phyloP scores from a whole-genome alignment of 2,329 filamentous ascomycete genomes.

The Fusarium torulosum region DNA sequence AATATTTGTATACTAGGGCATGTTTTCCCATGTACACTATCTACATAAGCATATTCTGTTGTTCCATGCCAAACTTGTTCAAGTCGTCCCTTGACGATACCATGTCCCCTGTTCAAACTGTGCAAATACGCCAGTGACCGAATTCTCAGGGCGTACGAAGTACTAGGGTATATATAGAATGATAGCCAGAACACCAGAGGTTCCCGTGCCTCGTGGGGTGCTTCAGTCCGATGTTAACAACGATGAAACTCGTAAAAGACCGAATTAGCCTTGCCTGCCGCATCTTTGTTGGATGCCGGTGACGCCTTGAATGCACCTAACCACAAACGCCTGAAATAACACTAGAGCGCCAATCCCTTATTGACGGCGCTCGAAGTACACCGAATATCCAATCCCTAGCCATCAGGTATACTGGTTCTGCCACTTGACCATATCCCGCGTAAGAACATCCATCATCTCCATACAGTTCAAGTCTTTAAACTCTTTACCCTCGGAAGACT shows the following conservation, averaged over 20 bases:
- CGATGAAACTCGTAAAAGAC: slow-evolving; percentile 27
- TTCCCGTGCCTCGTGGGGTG: slow-evolving; percentile 9
- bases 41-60: slow-evolving; percentile 31
- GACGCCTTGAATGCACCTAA: slow-evolving; percentile 44
- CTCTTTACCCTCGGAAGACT: slow-evolving; percentile 56
- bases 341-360: slow-evolving; percentile 8
- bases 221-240: slow-evolving; percentile 21
- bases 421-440: slow-evolving; percentile 85
- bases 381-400: slow-evolving; percentile 3
- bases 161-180: slow-evolving; percentile 40
- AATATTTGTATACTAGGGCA: slow-evolving; percentile 29
- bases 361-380: background rate
- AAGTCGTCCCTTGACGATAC: slow-evolving; percentile 19
- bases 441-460: slow-evolving; percentile 92
- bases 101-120: slow-evolving; percentile 25
- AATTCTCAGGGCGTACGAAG: slow-evolving; percentile 17
- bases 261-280: slow-evolving; percentile 24
- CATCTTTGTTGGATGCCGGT: slow-evolving; percentile 41
- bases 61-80: slow-evolving; percentile 21
- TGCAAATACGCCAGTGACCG: slow-evolving; percentile 30
- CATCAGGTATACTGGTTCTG: slow-evolving; percentile 74
- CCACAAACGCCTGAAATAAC: slow-evolving; percentile 40
- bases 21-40: slow-evolving; percentile 37
- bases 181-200: slow-evolving; percentile 26
- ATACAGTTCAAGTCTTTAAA: slow-evolving; percentile 83